Percentiles rank a stretch among this genome's conserved stretches.
Conservation (phyloP, 1,284 basidiomycete species). For the Cryptococcus deneoformans region DNA sequence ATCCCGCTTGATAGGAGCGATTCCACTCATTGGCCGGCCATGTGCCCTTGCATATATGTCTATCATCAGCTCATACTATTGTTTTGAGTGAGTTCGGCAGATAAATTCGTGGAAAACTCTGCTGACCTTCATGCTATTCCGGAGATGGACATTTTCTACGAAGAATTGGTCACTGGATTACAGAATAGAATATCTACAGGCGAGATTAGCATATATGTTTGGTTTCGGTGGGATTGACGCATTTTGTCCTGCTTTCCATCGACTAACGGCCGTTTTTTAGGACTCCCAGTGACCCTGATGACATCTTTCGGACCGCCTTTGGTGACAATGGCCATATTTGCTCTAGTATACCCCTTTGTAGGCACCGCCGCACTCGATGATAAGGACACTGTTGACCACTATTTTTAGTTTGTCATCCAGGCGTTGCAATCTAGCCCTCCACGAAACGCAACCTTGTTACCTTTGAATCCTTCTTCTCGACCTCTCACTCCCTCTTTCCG, state of each 20-base stretch:
- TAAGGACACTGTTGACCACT: background rate
- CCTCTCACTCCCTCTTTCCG: constrained; percentile 20
- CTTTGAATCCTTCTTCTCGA: constrained; percentile 23
- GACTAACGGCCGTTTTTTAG: constrained; percentile 11
- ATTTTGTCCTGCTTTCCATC: too few relatives aligned
- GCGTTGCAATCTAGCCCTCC: constrained; percentile 44
- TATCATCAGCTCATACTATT: constrained; percentile 47
- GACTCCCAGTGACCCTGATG: constrained; percentile 39
- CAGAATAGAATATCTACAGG: constrained; percentile 38
- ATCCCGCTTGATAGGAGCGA: constrained; percentile 34
- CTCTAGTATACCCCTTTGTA: constrained; percentile 48
- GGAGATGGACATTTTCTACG: constrained; percentile 39
- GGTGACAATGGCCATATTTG: constrained; percentile 49
- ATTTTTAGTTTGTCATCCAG: constrained; percentile 44
- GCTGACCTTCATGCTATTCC: background rate
- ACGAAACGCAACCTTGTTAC: constrained; percentile 3
- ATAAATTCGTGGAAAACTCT: background rate
- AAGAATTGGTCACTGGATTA: constrained; percentile 41
- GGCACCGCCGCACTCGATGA: constrained; percentile 8
- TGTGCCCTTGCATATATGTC: constrained; percentile 41
- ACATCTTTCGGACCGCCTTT: constrained; percentile 46
- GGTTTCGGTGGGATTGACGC: constrained; percentile 38
- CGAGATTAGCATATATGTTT: constrained; percentile 41
- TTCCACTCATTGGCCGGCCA: constrained; percentile 39
- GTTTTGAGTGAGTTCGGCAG: constrained; percentile 45